These are phyloP conservation scores for Cystofilobasidium capitatum DNA, from an alignment of 768 basidiomycete genomes.

Conservation along the genomic window DNA sequence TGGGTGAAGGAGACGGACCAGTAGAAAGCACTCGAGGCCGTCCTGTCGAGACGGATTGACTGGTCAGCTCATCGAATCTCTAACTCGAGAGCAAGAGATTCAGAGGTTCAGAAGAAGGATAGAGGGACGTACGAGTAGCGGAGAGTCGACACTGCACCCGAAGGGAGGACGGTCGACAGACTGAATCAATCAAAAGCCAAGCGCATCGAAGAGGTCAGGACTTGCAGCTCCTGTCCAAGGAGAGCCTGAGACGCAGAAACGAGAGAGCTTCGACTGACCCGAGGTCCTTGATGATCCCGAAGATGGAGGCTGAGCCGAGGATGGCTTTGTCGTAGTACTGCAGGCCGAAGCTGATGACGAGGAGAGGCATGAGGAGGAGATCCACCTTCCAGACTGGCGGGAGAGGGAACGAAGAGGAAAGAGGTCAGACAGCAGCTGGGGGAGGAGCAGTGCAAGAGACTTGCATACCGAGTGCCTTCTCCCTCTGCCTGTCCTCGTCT, in stretches of 20 bases:
- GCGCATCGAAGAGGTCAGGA: background rate
- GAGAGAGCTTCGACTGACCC: no score
- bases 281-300: conserved; percentile 38
- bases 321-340: conserved; percentile 33
- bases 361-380: conserved; percentile 35
- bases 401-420: no score
- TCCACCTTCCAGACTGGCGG: conserved; percentile 24
- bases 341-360: conserved; percentile 37
- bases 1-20: conserved; percentile 38
- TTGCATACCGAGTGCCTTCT: no score
- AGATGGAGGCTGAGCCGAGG: conserved; percentile 36
- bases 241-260: background rate
- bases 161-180: conserved; percentile 30
- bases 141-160: conserved; percentile 33
- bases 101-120: background rate
- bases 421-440: no score
- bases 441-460: no score
- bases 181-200: conserved; percentile 6
- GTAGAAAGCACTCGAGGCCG: conserved; percentile 40
- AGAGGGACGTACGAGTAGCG: conserved; percentile 28
- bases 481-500: no score
- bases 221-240: background rate
- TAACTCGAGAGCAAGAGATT: conserved; percentile 27
- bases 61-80: conserved; percentile 30
- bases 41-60: conserved; percentile 32